Conservation (phyloP, 2,329 filamentous ascomycete genomes). For the Diplodia corticola region DNA sequence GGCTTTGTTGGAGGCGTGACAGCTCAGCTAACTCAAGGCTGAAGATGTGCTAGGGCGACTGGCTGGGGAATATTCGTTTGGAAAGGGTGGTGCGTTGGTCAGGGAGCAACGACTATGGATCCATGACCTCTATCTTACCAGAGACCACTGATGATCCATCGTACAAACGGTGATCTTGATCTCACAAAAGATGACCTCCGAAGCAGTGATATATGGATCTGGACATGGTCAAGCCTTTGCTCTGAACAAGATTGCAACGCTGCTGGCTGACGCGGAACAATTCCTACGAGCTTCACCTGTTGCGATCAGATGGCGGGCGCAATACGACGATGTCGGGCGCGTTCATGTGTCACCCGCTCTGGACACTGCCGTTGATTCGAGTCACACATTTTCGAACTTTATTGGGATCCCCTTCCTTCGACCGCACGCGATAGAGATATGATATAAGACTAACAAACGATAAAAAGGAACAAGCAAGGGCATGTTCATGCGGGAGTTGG, state of each 20-base stretch:
- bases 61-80: not conserved
- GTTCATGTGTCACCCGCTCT: not conserved
- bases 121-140: not conserved
- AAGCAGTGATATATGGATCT: not conserved
- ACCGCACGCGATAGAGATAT: not conserved
- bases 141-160: not conserved
- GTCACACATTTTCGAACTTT: not conserved
- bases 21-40: not conserved
- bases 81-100: not conserved
- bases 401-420: not conserved
- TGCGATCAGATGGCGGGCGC: not conserved
- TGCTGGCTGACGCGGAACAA: not conserved
- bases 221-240: not conserved
- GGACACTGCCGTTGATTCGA: not conserved
- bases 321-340: not conserved
- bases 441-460: not conserved
- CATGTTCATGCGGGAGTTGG: not conserved
- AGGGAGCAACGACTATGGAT: not conserved
- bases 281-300: not conserved
- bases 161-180: no score
- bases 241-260: not conserved
- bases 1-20: not conserved
- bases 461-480: not conserved
- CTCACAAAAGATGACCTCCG: no score
- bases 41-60: not conserved